These are phyloP conservation scores for Parachlorella kessleri DNA, from an alignment of 139 green algal species.

Conservation along the genomic window DNA sequence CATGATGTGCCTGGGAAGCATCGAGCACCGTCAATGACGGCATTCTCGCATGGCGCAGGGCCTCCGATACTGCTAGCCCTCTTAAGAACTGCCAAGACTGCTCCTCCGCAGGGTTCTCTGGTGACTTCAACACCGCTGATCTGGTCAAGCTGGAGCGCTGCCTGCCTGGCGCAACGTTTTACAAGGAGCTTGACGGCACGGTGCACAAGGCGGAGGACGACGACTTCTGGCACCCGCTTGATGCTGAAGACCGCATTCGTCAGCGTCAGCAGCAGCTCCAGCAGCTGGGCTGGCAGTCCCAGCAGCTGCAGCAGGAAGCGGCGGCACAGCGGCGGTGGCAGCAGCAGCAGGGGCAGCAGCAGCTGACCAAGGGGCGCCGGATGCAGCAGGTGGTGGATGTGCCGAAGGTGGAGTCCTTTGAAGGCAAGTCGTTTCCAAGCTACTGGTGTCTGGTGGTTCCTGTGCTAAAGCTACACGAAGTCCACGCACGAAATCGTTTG, in stretches of 20 bases:
- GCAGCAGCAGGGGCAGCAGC: background rate
- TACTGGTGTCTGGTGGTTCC: background rate
- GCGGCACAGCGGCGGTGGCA: background rate
- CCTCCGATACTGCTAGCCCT: no score
- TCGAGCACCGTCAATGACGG: no score
- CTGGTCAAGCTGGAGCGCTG: conserved; percentile 33
- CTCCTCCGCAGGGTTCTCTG: conserved; percentile 29
- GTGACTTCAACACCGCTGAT: conserved; percentile 19
- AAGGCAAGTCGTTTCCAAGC: conserved; percentile 6
- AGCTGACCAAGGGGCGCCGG: background rate
- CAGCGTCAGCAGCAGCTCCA: background rate
- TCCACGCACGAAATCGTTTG: no score
- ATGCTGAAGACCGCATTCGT: background rate
- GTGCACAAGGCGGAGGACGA: conserved; percentile 40
- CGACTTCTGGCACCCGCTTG: background rate
- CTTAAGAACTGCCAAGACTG: no score
- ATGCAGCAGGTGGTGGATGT: background rate
- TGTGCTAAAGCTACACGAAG: no score
- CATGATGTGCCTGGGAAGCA: no score
- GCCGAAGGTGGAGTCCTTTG: conserved; percentile 17
- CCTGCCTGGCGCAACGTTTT: conserved; percentile 36
- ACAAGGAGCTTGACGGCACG: conserved; percentile 33
- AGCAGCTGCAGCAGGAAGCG: background rate
- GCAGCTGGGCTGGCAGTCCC: background rate
- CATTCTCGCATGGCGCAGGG: no score